Conservation (phyloP, 108 stramenopile genomes). For the Skeletonema marinoi region DNA sequence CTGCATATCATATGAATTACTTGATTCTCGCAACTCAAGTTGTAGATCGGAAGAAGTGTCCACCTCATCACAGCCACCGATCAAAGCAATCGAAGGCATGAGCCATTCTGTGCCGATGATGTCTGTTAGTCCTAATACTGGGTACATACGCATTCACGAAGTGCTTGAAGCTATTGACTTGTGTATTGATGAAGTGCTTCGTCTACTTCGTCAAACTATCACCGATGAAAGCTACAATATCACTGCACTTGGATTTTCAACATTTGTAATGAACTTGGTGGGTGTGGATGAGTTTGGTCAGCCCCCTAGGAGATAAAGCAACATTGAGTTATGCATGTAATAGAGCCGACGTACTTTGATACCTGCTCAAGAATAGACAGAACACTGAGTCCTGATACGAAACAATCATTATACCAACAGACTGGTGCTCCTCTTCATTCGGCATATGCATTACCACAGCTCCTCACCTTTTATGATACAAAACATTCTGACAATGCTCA, state of each 20-base stretch:
- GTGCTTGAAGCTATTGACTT: slow-evolving; percentile 59
- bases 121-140: slow-evolving; percentile 57
- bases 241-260: slow-evolving; percentile 73
- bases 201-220: slow-evolving; percentile 23
- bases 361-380: slow-evolving; percentile 6
- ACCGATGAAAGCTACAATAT: slow-evolving; percentile 35
- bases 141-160: slow-evolving; percentile 44
- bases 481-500: slow-evolving; percentile 1
- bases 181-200: slow-evolving; percentile 60
- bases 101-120: slow-evolving; percentile 23
- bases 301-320: slow-evolving; percentile 52
- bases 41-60: neutral
- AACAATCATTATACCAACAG: slow-evolving; percentile 56
- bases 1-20: slow-evolving; percentile 33
- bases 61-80: slow-evolving; percentile 1
- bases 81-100: slow-evolving; percentile 27
- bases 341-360: slow-evolving; percentile 49
- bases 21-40: slow-evolving; percentile 6
- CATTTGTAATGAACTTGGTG: slow-evolving; percentile 85
- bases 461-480: slow-evolving; percentile 55
- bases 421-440: slow-evolving; percentile 80
- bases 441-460: slow-evolving; percentile 79
- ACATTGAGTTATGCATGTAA: slow-evolving; percentile 84
- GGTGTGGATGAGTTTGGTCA: slow-evolving; percentile 56
- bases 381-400: slow-evolving; percentile 14